Conservation (phyloP, 75 land plant species). For the Chamaecyparis obtusa region DNA sequence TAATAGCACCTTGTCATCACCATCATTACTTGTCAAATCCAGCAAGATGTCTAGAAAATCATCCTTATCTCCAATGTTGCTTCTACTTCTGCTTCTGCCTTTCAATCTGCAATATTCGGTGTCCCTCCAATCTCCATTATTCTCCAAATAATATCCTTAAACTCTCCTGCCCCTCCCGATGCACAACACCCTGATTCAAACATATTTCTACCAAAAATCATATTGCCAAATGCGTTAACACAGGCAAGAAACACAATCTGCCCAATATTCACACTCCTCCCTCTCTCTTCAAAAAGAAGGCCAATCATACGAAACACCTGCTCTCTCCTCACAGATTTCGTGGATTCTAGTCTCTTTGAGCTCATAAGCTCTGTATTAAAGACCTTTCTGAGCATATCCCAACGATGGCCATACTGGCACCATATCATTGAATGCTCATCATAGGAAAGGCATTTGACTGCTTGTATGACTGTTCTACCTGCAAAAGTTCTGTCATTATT, state of each 20-base stretch:
- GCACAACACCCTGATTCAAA: background rate
- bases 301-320: constrained; percentile 12
- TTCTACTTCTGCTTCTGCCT: constrained; percentile 2
- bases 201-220: constrained; percentile 6
- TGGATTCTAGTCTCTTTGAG: background rate
- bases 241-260: constrained; percentile 4
- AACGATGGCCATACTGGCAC: background rate
- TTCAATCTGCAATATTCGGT: constrained; percentile 41
- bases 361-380: constrained; percentile 6
- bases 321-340: background rate
- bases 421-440: background rate
- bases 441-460: background rate
- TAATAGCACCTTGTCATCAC: too few relatives aligned
- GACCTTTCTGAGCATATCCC: background rate
- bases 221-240: constrained; percentile 3
- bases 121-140: constrained; percentile 39
- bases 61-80: constrained; percentile 21
- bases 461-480: background rate
- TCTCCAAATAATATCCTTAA: constrained; percentile 22
- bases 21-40: constrained; percentile 7
- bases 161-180: background rate
- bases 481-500: constrained; percentile 8
- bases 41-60: constrained; percentile 47
- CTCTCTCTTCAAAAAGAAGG: background rate
- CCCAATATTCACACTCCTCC: constrained; percentile 16